Percentiles rank a stretch among this genome's conserved stretches.
Conservation (phyloP, 768 basidiomycete genomes). For the Termitomyces sp. region DNA sequence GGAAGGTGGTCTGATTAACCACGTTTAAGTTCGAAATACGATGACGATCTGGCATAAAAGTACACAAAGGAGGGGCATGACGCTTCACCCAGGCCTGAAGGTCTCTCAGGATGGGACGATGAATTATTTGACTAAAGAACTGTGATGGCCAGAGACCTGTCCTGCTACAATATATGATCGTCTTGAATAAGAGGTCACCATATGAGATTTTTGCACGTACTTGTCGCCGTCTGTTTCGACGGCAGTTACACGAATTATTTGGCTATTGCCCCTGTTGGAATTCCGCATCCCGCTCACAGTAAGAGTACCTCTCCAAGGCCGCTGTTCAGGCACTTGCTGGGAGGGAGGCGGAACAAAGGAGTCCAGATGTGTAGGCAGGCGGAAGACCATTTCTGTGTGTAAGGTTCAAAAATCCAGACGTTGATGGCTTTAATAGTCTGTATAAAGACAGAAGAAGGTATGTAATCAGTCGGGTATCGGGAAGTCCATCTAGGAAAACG, state of each 20-base stretch:
- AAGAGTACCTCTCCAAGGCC: conserved; percentile 56
- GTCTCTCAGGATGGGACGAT: conserved; percentile 36
- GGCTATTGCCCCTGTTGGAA: conserved; percentile 40
- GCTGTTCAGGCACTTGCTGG: conserved; percentile 33
- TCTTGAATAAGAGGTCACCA: conserved; percentile 17
- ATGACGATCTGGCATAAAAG: conserved; percentile 58
- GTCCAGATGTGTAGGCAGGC: conserved; percentile 56
- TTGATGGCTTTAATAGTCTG: conserved; percentile 35
- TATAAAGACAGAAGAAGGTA: conserved; percentile 14
- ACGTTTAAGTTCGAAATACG: conserved; percentile 40
- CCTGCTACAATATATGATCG: conserved; percentile 29
- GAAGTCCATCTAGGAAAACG: conserved; percentile 11
- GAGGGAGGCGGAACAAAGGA: conserved; percentile 51
- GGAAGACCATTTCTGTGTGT: conserved; percentile 47
- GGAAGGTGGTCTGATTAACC: conserved; percentile 50
- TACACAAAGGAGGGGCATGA: conserved; percentile 45
- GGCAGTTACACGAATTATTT: conserved; percentile 53
- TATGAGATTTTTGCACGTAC: conserved; percentile 32
- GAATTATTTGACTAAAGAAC: conserved; percentile 37
- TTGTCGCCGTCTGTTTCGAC: conserved; percentile 70
- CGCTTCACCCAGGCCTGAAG: conserved; percentile 47
- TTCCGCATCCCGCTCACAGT: conserved; percentile 42
- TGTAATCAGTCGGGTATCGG: conserved; percentile 14
- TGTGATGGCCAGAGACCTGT: conserved; percentile 51
- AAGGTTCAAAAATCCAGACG: conserved; percentile 20